Base-by-base conservation (phyloP, 2,329 filamentous ascomycete species). In the Botrytis hyacinthi region DNA sequence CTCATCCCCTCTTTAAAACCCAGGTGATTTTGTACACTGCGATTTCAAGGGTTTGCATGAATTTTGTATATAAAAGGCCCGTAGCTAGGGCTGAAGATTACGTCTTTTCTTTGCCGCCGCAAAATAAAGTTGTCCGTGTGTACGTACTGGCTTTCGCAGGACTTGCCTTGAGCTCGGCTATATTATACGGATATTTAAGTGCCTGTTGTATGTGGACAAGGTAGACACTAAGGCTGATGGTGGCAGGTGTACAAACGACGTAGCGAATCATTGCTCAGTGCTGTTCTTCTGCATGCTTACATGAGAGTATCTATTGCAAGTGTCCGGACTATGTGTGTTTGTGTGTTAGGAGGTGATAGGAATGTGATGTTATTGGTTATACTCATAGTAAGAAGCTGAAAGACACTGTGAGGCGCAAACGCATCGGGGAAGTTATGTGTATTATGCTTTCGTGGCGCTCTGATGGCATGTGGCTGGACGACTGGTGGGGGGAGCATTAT, bases 11-110 rank as follows among this genome's bases (percentile, higher is more conserved):
- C 62, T 29, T 65, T 32, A 4, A 37, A 37, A 18, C 3, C 16
- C 46, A 37, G 63, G 44, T 44, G 44, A 37, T 51, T 42, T 42
- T 16, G 14, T 4, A 42, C 8, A 20, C 14, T 42, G 26, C 22
- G 3, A 37, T n/a, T 35, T 18, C 46, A 26, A 20, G 20, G 8
- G 10, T 5, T 54, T 54, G n/a, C 37, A 57, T 42, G 48, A 68
- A 44, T 26, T 29, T 42, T 22, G 9, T 32, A 42, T 42, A 20
- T 42, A 57, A 42, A 57, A 69, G 37, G 48, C 48, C 48, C 35
- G 66, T 42, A 57, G 37, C 18, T 44, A 57, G 48, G 37, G 48
- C 66, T 42, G 66, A 69, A 32, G 22, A 69, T 69, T 42, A 57
- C n/a, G 37, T 69, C 65, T 42, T 22, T 42, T 22, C 4, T 32